phyloP scores from a whole-genome alignment of 495 filamentous ascomycete genomes.

The Sordaria brevicollis region DNA sequence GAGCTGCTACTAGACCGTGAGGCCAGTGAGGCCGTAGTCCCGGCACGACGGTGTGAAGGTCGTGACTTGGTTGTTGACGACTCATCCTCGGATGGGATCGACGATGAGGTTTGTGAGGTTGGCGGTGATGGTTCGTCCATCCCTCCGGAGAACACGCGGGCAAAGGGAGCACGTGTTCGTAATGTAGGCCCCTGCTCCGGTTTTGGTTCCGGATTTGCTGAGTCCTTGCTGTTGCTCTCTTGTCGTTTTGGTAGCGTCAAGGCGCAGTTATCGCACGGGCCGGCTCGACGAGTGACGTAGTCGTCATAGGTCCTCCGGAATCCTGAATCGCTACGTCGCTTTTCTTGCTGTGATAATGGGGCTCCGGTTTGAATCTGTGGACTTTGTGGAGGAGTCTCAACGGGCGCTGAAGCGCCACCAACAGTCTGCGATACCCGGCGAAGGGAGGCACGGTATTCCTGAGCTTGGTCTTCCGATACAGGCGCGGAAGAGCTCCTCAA shows the following conservation, averaged over 20 bases:
- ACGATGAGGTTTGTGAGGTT: constrained; percentile 33
- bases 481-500: constrained; percentile 30
- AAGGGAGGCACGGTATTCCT: constrained; percentile 28
- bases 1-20: constrained; percentile 38
- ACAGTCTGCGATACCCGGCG: constrained; percentile 19
- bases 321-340: constrained; percentile 36
- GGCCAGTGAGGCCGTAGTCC: constrained; percentile 18
- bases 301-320: constrained; percentile 48
- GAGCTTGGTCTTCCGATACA: constrained; percentile 29
- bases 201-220: constrained; percentile 1
- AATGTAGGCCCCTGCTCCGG: constrained; percentile 29
- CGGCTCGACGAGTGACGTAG: constrained; percentile 40
- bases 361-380: constrained; percentile 34
- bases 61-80: constrained; percentile 2
- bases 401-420: constrained; percentile 25
- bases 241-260: constrained; percentile 47
- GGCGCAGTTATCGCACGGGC: constrained; percentile 51
- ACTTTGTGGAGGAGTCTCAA: constrained; percentile 55
- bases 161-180: constrained; percentile 38
- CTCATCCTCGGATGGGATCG: constrained; percentile 37
- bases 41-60: constrained; percentile 19
- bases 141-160: constrained; percentile 31
- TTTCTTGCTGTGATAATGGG: constrained; percentile 15
- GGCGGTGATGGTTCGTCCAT: constrained; percentile 29
- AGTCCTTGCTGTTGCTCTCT: constrained; percentile 23